Evolutionary conservation across 106 monocot species (phyloP).

Genomic region (Gastrodia elata): DNA sequence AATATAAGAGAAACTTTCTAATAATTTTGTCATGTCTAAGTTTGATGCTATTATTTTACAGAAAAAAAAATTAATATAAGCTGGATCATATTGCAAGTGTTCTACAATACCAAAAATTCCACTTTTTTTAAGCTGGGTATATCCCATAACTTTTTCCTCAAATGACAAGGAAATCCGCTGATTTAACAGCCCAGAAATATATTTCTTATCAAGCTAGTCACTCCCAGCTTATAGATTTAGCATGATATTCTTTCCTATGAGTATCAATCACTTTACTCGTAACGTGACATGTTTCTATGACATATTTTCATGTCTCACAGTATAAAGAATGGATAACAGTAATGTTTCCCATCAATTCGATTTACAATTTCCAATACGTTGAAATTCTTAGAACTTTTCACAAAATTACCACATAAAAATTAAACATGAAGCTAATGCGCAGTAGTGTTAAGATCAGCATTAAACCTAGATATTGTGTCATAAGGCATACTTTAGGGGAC

Average conservation of each 20-base stretch:
- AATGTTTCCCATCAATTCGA: background rate
- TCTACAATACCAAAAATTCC: too few relatives aligned
- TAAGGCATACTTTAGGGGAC: background rate
- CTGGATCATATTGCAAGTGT: too few relatives aligned
- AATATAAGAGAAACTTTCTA: too few relatives aligned
- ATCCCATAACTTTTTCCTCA: too few relatives aligned
- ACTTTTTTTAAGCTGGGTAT: too few relatives aligned
- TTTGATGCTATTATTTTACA: too few relatives aligned
- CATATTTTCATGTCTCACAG: background rate
- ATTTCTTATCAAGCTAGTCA: background rate
- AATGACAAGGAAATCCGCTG: too few relatives aligned
- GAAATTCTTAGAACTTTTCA: background rate
- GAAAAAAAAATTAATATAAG: too few relatives aligned
- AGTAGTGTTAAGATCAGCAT: background rate
- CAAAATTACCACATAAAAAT: background rate
- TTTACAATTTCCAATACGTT: background rate
- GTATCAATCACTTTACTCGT: background rate
- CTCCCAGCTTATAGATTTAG: background rate
- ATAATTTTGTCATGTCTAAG: too few relatives aligned
- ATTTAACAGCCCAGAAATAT: too few relatives aligned
- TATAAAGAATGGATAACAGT: background rate
- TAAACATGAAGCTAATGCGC: background rate
- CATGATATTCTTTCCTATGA: background rate
- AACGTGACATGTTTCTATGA: background rate
- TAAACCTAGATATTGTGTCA: background rate